Evolutionary conservation across 768 basidiomycete species (phyloP).

Genomic region (Steccherinum ochraceum): DNA sequence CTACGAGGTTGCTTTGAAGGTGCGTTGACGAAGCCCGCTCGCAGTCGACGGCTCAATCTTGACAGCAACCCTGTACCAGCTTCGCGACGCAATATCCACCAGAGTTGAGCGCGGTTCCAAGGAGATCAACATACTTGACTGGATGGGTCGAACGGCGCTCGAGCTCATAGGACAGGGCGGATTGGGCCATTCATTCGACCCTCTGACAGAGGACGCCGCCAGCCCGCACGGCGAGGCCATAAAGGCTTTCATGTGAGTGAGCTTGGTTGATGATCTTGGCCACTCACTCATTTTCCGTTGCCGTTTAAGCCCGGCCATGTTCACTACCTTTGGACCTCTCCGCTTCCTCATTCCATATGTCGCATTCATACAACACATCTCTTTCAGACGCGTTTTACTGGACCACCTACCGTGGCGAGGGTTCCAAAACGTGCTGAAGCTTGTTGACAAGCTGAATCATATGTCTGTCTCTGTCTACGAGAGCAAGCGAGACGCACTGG

Average conservation of each 20-base stretch:
- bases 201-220: constrained; percentile 10
- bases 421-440: constrained; percentile 25
- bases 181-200: constrained; percentile 21
- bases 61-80: background rate
- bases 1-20: constrained; percentile 8
- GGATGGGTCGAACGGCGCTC: constrained; percentile 22
- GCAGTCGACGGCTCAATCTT: background rate
- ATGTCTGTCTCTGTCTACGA: constrained; percentile 30
- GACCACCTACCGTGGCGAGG: constrained; percentile 26
- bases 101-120: background rate
- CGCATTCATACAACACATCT: constrained; percentile 12
- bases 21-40: constrained; percentile 1
- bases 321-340: constrained; percentile 4
- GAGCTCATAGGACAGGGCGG: constrained; percentile 22
- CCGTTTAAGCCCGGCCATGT: constrained; percentile 1
- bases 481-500: constrained; percentile 30
- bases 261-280: no score
- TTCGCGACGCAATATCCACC: background rate
- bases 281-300: background rate
- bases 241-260: constrained; percentile 13
- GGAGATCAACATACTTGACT: constrained; percentile 2
- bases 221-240: constrained; percentile 19
- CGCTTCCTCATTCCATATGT: constrained; percentile 11
- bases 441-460: constrained; percentile 30
- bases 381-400: constrained; percentile 28